These are phyloP conservation scores for Borovskyia barvae DNA, from an alignment of 208 protist genomes.

Conservation along the genomic window DNA sequence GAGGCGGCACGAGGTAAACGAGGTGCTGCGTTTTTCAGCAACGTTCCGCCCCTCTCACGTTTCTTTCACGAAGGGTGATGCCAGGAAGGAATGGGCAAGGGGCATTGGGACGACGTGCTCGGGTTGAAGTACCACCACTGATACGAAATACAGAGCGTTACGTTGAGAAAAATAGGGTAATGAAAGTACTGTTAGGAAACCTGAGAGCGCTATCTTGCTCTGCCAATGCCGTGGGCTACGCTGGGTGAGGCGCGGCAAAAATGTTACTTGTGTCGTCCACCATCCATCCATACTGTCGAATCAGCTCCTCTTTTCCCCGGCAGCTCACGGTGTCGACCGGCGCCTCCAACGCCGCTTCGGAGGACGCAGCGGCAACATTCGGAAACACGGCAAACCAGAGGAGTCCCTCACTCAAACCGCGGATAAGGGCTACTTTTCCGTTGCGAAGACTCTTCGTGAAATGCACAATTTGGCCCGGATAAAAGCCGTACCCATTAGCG, in stretches of 20 bases:
- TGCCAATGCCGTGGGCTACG: conserved; percentile 12
- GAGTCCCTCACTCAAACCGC: conserved; percentile 63
- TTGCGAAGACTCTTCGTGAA: conserved; percentile 88
- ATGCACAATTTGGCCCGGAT: conserved; percentile 78
- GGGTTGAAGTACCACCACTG: too few species aligned
- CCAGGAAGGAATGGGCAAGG: too few species aligned
- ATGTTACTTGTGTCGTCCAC: conserved; percentile 56
- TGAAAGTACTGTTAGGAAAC: too few species aligned
- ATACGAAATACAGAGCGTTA: too few species aligned
- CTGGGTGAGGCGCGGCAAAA: not conserved
- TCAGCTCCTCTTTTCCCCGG: conserved; percentile 77
- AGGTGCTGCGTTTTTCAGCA: too few species aligned
- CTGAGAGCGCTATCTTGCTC: too few species aligned
- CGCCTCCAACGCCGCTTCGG: conserved; percentile 47
- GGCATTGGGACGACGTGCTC: too few species aligned
- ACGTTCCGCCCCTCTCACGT: too few species aligned
- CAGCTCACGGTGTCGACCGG: conserved; percentile 81
- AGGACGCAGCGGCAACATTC: conserved; percentile 45
- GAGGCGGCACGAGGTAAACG: too few species aligned
- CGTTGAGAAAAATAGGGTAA: too few species aligned
- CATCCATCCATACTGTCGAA: conserved; percentile 88
- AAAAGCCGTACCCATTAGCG: conserved; percentile 55
- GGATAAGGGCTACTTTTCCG: conserved; percentile 79
- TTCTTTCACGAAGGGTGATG: too few species aligned
- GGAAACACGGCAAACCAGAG: conserved; percentile 81